These are phyloP conservation scores for Phanerodontia chrysosporium DNA, from an alignment of 768 basidiomycete genomes.

Conservation along the genomic window DNA sequence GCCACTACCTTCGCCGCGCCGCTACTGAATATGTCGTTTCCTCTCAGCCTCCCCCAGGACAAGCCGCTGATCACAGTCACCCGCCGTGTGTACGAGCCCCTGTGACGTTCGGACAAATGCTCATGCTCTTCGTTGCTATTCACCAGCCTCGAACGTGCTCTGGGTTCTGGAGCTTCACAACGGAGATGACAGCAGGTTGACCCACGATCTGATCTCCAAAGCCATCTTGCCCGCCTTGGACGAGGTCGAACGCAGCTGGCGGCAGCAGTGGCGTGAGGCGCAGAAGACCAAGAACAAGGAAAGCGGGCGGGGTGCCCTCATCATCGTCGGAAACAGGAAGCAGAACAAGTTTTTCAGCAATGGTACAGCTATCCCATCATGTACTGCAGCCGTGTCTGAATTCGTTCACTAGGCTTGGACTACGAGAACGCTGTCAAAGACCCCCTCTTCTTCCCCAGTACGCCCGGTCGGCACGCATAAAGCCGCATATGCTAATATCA, in stretches of 20 bases:
- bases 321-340: slow-evolving; percentile 68
- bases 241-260: slow-evolving; percentile 70
- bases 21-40: slow-evolving; percentile 35
- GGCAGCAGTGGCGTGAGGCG: slow-evolving; percentile 43
- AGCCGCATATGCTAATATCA: neutral
- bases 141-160: slow-evolving; percentile 20
- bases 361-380: slow-evolving; percentile 36
- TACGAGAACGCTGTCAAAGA: slow-evolving; percentile 48
- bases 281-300: slow-evolving; percentile 40
- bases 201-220: slow-evolving; percentile 48
- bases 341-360: slow-evolving; percentile 92
- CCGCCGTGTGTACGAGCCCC: slow-evolving; percentile 44
- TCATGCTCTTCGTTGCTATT: neutral
- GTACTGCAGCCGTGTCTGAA: neutral
- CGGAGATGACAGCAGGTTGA: slow-evolving; percentile 70
- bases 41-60: slow-evolving; percentile 44
- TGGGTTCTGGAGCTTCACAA: slow-evolving; percentile 85
- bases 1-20: neutral
- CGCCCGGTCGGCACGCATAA: slow-evolving; percentile 14
- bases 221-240: slow-evolving; percentile 70
- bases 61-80: slow-evolving; percentile 63
- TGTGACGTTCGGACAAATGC: neutral
- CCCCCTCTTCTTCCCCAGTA: slow-evolving; percentile 65
- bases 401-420: slow-evolving; percentile 52
- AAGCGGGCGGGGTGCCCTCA: slow-evolving; percentile 64